These are phyloP conservation scores for Coemansia sp. DNA, from an alignment of 192 early-diverging fungal species.

Conservation along the genomic window DNA sequence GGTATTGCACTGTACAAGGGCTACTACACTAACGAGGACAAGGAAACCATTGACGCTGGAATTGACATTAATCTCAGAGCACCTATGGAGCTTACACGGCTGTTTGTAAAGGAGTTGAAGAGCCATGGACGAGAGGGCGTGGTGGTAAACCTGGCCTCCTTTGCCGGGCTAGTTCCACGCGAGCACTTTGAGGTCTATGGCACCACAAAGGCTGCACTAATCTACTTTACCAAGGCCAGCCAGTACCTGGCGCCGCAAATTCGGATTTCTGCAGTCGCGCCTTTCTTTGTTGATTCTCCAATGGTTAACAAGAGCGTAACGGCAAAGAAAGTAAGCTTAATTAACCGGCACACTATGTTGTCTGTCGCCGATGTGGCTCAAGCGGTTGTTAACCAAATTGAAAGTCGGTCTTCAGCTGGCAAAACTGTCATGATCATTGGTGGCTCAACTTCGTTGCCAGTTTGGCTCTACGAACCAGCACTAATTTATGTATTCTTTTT, in stretches of 20 bases:
- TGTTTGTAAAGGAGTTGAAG: conserved; percentile 62
- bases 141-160: conserved; percentile 70
- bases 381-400: conserved; percentile 29
- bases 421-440: conserved; percentile 27
- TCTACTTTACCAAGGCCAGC: conserved; percentile 59
- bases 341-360: conserved; percentile 21
- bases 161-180: conserved; percentile 61
- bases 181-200: conserved; percentile 67
- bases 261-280: conserved; percentile 64
- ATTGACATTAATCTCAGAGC: conserved; percentile 71
- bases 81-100: conserved; percentile 70
- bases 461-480: conserved; percentile 21
- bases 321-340: conserved; percentile 22
- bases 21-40: conserved; percentile 49
- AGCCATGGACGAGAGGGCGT: conserved; percentile 58
- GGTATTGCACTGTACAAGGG: conserved; percentile 56
- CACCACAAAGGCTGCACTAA: conserved; percentile 73
- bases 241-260: conserved; percentile 49
- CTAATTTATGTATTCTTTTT: background rate
- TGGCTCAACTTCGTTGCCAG: conserved; percentile 20
- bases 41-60: conserved; percentile 54
- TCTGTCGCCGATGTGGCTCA: conserved; percentile 25
- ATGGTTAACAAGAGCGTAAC: conserved; percentile 43
- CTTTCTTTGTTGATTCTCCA: conserved; percentile 57
- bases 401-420: conserved; percentile 22